Evolutionary conservation across 345 rosid species (phyloP).

Genomic region (Combretum micranthum): DNA sequence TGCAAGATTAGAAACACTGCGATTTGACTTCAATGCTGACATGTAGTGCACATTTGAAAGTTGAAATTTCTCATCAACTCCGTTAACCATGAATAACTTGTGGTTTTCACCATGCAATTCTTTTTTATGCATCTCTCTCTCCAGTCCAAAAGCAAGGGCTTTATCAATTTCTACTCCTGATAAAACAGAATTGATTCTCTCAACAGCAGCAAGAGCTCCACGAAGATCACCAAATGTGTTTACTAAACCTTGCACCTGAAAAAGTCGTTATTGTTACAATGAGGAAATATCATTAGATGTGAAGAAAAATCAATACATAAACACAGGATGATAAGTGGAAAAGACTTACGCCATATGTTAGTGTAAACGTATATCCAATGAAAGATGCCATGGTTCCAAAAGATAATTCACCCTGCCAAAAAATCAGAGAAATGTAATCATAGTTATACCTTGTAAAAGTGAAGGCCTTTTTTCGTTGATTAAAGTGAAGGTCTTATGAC

Average conservation of each 20-base stretch:
- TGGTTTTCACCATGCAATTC: constrained; percentile 42
- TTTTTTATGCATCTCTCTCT: constrained; percentile 65
- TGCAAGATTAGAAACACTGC: constrained; percentile 47
- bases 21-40: constrained; percentile 61
- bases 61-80: constrained; percentile 31
- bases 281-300: constrained; percentile 14
- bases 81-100: constrained; percentile 49
- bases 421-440: constrained; percentile 8
- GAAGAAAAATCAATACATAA: constrained; percentile 4
- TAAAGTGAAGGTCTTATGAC: neutral
- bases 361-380: constrained; percentile 90
- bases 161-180: constrained; percentile 73
- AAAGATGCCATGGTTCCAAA: constrained; percentile 89
- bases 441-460: neutral
- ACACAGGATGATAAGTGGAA: constrained; percentile 9
- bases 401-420: constrained; percentile 78
- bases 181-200: constrained; percentile 78
- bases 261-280: constrained; percentile 2
- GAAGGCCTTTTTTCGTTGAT: no score
- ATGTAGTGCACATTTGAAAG: constrained; percentile 45
- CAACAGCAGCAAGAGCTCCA: constrained; percentile 78
- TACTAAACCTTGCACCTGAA: constrained; percentile 94
- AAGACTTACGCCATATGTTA: constrained; percentile 83
- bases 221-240: constrained; percentile 96
- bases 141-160: constrained; percentile 87